Evolutionary conservation across 2,329 filamentous ascomycete species (phyloP), one percentile per base, ranked within the genome.

Genomic region (Ceratocystis albifundus): DNA sequence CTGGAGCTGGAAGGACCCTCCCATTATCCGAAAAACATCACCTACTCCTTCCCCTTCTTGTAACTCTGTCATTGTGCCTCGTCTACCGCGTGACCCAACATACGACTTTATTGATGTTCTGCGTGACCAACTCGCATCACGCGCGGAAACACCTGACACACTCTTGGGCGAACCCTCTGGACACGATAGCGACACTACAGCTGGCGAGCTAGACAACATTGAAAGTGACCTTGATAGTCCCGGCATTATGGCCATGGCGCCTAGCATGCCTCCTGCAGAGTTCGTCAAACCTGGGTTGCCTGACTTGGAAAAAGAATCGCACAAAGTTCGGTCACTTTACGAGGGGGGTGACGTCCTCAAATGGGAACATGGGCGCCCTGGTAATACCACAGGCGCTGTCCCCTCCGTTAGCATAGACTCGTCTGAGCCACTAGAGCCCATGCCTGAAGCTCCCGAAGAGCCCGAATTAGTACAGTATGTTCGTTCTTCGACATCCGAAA

Each of bases 251-350:
- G n/a, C 46, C 20, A 65, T 28, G 32, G 25, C 63, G 28, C 50
- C 48, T n/a, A 65, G 28, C 66, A 70, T 74, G 41, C 70, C 75
- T 65, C 80, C 81, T 69, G 79, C 78, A 73, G 80, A 82, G 71
- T 78, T 78, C 70, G 74, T 84, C 72, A 76, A 83, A 73, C 77
- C 80, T 71, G 76, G 77, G 20, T 25, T 68, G 46, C 66, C 66
- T 73, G 81, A 84, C 71, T 74, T 80, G 72, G 82, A 84, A 77
- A 81, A 80, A 76, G 82, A 85, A 77, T 85, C 82, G 77, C 81
- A 82, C 81, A 84, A 84, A 80, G 82, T 85, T 80, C 84, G 82
- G 79, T 84, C 82, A 76, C 82, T 85, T 76, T 85, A 85, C 79
- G 79, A 81, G 77, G 78, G 78, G 72, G 79, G 78, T 76, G 81